Percentiles rank a stretch among this genome's conserved stretches.
Evolutionary conservation across 2,329 filamentous ascomycete species (phyloP).

Genomic region (Aspergillus novofumigatus): DNA sequence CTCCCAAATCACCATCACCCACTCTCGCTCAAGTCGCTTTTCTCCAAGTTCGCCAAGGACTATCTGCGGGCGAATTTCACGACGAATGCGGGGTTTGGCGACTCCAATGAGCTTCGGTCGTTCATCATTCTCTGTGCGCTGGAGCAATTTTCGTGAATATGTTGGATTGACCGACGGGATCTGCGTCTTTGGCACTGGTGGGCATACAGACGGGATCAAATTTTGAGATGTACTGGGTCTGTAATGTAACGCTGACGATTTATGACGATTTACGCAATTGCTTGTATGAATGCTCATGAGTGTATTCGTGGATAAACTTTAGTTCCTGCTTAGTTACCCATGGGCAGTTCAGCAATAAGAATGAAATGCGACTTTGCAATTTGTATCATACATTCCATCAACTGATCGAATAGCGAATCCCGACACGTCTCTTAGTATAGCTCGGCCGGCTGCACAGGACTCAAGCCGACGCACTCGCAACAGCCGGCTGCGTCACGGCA

Average conservation of each 20-base stretch:
- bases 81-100: conserved; percentile 8
- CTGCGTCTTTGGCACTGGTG: not conserved
- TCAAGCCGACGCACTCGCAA: not conserved
- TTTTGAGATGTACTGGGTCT: not conserved
- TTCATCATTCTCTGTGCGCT: conserved; percentile 18
- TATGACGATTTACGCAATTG: no score
- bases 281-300: not conserved
- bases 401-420: not conserved
- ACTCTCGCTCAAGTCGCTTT: conserved; percentile 7
- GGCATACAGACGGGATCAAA: not conserved
- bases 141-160: conserved; percentile 11
- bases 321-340: no score
- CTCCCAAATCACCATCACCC: not conserved
- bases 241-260: conserved; percentile 3
- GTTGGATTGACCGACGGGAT: not conserved
- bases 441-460: not conserved
- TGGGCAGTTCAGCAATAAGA: not conserved
- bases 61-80: conserved; percentile 7
- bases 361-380: not conserved
- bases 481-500: not conserved
- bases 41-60: conserved; percentile 13
- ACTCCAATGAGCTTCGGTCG: conserved; percentile 15
- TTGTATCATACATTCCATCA: not conserved
- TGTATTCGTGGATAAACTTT: not conserved
- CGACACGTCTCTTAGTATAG: not conserved